phyloP scores from a whole-genome alignment of 768 basidiomycete species.

The Suillus lakei region DNA sequence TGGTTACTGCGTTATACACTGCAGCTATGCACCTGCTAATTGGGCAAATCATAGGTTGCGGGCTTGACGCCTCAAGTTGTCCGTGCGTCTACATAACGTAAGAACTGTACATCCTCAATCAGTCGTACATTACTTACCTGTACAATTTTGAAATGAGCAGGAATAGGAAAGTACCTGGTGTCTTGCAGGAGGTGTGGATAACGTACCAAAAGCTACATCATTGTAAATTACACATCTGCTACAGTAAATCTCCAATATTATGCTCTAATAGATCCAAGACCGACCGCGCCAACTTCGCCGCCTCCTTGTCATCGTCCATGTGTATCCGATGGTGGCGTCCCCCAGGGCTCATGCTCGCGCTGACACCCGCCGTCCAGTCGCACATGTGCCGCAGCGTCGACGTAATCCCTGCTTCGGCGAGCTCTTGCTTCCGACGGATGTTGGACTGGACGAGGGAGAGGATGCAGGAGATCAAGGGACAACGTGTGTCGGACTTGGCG shows the following conservation, averaged over 20 bases:
- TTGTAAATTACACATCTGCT: not conserved
- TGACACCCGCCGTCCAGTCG: conserved; percentile 37
- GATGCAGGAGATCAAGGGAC: conserved; percentile 65
- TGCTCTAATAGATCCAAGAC: conserved; percentile 57
- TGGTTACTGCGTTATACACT: not conserved
- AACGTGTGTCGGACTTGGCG: conserved; percentile 57
- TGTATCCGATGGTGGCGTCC: conserved; percentile 40
- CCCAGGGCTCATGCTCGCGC: conserved; percentile 36
- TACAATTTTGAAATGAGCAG: not conserved
- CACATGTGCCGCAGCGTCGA: conserved; percentile 47
- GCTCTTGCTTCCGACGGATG: conserved; percentile 38
- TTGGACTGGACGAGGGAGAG: conserved; percentile 55
- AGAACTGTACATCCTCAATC: not conserved
- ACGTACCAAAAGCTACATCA: not conserved
- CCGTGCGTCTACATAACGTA: not conserved
- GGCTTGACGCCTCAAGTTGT: not conserved
- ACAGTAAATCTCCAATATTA: conserved; percentile 28
- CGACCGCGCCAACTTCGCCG: conserved; percentile 56
- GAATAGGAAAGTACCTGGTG: not conserved
- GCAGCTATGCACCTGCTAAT: not conserved
- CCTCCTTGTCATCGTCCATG: conserved; percentile 64
- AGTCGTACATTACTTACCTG: not conserved
- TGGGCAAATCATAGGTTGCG: not conserved
- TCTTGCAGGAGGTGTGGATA: not conserved
- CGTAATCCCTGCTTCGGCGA: conserved; percentile 51